Evolutionary conservation across 768 basidiomycete species (phyloP).

Genomic region (Hebeloma cylindrosporum): DNA sequence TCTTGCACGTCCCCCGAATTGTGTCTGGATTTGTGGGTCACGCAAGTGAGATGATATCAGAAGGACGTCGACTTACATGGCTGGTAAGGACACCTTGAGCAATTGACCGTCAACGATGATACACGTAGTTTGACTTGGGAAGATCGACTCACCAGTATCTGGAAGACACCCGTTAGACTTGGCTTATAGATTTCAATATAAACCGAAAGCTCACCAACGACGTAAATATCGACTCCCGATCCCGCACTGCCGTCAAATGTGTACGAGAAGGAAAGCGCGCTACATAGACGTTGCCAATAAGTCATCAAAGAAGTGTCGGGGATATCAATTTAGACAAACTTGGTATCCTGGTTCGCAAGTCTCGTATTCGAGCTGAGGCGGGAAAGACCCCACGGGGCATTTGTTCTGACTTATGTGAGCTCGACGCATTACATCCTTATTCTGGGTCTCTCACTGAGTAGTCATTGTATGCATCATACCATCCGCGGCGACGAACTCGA

Average conservation of each 20-base stretch:
- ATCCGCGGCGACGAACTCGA: constrained; percentile 31
- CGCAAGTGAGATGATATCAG: neutral
- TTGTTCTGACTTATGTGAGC: neutral
- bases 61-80: constrained; percentile 11
- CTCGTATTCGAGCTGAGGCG: constrained; percentile 17
- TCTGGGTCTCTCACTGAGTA: constrained; percentile 18
- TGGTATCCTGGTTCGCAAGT: constrained; percentile 5
- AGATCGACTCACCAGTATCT: neutral
- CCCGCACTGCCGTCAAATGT: constrained; percentile 32
- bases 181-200: neutral
- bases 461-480: constrained; percentile 26
- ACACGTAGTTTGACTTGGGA: neutral
- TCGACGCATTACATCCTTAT: neutral
- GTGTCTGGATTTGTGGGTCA: constrained; percentile 17
- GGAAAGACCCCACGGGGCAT: constrained; percentile 30
- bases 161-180: neutral
- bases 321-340: neutral
- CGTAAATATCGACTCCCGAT: constrained; percentile 39
- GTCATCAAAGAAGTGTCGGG: neutral
- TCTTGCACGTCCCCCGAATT: constrained; percentile 42
- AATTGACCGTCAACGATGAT: too few relatives aligned
- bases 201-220: constrained; percentile 39
- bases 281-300: neutral
- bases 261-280: constrained; percentile 23
- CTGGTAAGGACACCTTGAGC: constrained; percentile 21